A percentile compares a stretch with the other conserved stretches of the same genome.
phyloP scores from a whole-genome alignment of 805 yeast species.

The Grigorovia jiainica region DNA sequence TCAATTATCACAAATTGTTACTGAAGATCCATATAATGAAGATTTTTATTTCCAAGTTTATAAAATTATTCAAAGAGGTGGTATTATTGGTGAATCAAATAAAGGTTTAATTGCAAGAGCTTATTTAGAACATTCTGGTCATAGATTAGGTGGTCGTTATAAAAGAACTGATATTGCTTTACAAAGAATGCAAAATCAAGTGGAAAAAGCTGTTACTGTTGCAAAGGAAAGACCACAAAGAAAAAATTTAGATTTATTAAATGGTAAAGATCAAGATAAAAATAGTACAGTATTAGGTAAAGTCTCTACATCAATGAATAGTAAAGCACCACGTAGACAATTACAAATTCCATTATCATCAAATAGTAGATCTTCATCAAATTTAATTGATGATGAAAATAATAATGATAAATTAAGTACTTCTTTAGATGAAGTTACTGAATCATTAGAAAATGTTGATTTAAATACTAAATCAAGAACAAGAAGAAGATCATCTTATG shows the following conservation, averaged over 20 bases:
- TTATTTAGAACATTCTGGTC: constrained; percentile 84
- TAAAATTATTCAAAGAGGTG: constrained; percentile 56
- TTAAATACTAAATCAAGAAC: constrained; percentile 16
- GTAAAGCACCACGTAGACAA: constrained; percentile 82
- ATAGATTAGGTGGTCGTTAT: constrained; percentile 75
- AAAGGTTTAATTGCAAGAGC: constrained; percentile 85
- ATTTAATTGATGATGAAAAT: constrained; percentile 14
- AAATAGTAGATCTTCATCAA: constrained; percentile 1
- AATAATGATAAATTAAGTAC: constrained; percentile 4
- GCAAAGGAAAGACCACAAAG: constrained; percentile 73
- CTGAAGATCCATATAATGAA: constrained; percentile 94
- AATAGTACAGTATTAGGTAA: constrained; percentile 87
- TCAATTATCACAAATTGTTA: constrained; percentile 89
- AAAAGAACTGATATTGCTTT: constrained; percentile 83
- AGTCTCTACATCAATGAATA: constrained; percentile 69
- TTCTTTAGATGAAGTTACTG: constrained; percentile 25
- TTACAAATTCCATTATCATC: constrained; percentile 43
- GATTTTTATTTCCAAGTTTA: constrained; percentile 93
- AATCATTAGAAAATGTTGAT: constrained; percentile 26
- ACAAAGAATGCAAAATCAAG: constrained; percentile 97
- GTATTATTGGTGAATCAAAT: constrained; percentile 34
- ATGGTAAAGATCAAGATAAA: constrained; percentile 35
- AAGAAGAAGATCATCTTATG: constrained; percentile 30
- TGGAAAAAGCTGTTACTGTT: constrained; percentile 88
- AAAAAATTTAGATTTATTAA: constrained; percentile 9